Evolutionary conservation across 768 basidiomycete genomes (phyloP).

Genomic region (Lyophyllum atratum): DNA sequence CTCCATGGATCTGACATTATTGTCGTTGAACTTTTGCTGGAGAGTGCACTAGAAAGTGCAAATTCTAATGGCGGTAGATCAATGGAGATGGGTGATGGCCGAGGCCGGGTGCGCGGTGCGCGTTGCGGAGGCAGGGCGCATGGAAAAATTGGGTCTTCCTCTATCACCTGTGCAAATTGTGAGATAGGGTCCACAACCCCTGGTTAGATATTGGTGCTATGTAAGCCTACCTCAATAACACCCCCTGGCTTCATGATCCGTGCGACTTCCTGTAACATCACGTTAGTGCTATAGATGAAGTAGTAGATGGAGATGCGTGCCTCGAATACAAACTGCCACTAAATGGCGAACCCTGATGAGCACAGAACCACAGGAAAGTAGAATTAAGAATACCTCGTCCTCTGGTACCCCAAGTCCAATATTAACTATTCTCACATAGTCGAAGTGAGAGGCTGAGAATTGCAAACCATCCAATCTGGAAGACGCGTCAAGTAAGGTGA

Average conservation of each 20-base stretch:
- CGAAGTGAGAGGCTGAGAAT: conserved; percentile 57
- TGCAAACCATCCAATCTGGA: conserved; percentile 65
- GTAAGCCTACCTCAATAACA: conserved; percentile 46
- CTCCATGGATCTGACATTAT: conserved; percentile 23
- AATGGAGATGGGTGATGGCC: conserved; percentile 19
- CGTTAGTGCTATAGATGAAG: conserved; percentile 11
- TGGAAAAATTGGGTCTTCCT: conserved; percentile 76
- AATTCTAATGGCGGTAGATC: conserved; percentile 22
- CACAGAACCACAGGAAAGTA: neutral
- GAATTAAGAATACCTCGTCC: conserved; percentile 48
- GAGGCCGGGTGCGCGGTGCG: neutral
- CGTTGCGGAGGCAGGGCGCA: conserved; percentile 31
- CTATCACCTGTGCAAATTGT: conserved; percentile 54
- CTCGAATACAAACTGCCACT: conserved; percentile 72
- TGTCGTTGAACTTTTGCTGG: conserved; percentile 25
- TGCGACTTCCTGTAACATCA: conserved; percentile 54
- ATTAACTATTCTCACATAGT: conserved; percentile 64
- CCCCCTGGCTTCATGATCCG: conserved; percentile 67
- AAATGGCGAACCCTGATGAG: conserved; percentile 14
- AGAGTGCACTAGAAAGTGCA: conserved; percentile 18
- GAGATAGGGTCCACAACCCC: conserved; percentile 2
- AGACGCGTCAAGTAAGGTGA: conserved; percentile 4
- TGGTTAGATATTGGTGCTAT: conserved; percentile 1
- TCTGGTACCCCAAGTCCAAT: conserved; percentile 73
- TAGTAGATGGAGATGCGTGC: conserved; percentile 26